Evolutionary conservation across 1,284 basidiomycete species (phyloP).

Genomic region (Neonothopanus nambi): DNA sequence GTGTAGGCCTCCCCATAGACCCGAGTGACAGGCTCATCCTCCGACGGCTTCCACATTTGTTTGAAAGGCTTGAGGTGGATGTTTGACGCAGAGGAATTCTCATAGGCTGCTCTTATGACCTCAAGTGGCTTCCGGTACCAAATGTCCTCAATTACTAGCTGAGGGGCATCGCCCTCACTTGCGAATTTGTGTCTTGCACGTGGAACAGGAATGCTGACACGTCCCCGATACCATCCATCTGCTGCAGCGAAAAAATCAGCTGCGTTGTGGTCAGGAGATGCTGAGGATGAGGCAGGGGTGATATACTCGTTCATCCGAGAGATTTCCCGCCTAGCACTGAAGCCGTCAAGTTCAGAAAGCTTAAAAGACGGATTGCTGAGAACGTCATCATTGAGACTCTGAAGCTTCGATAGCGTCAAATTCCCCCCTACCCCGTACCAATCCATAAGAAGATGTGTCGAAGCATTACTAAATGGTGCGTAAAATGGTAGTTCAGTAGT

Average conservation of each 20-base stretch:
- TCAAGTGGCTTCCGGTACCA: slow-evolving; percentile 3
- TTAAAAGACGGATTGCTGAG: slow-evolving; percentile 2
- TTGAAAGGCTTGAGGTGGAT: slow-evolving; percentile 17
- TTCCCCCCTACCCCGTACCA: too few relatives aligned
- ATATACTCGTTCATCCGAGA: not conserved
- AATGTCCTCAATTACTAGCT: slow-evolving; percentile 7
- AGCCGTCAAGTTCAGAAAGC: not conserved
- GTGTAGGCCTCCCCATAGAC: slow-evolving; percentile 25
- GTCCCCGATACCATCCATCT: not conserved
- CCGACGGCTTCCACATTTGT: slow-evolving; percentile 18
- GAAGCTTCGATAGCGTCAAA: not conserved
- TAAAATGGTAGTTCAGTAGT: not conserved
- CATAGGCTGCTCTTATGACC: slow-evolving; percentile 2
- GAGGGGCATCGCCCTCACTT: not conserved
- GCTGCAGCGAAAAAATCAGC: not conserved
- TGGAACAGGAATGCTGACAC: not conserved
- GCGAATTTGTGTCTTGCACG: not conserved
- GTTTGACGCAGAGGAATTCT: slow-evolving; percentile 1
- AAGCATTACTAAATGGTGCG: not conserved
- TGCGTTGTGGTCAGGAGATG: not conserved
- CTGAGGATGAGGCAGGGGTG: not conserved
- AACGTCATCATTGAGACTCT: not conserved
- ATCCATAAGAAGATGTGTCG: too few relatives aligned
- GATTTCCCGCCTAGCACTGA: not conserved
- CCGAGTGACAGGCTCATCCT: slow-evolving; percentile 10